Conservation (phyloP, 352 stramenopile species). For the Phytopythium boreale region DNA sequence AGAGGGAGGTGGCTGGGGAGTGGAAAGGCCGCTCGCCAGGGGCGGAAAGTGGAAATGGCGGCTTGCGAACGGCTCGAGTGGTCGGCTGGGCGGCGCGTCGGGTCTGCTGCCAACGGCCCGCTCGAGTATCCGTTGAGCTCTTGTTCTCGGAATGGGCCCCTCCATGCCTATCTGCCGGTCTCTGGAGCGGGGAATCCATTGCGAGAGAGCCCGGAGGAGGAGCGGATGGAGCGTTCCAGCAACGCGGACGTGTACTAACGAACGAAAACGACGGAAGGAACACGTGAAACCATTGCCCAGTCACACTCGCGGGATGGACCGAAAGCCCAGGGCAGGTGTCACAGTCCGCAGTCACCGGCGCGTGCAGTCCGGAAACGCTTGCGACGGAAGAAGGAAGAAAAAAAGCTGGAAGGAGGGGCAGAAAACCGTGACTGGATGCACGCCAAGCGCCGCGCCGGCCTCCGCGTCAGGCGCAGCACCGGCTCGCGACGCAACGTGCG, state of each 20-base stretch:
- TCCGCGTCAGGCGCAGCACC: neutral
- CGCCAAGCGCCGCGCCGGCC: neutral
- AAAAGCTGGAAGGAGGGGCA: neutral
- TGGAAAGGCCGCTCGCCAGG: constrained; percentile 1
- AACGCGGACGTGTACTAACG: neutral
- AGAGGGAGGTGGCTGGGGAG: neutral
- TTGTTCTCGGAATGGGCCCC: neutral
- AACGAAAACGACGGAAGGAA: neutral
- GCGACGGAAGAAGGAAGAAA: neutral
- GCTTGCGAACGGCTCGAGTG: neutral
- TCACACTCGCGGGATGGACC: neutral
- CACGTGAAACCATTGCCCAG: neutral
- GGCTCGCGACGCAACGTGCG: neutral
- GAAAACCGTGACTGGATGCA: neutral
- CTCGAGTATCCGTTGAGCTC: neutral
- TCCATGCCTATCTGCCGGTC: neutral
- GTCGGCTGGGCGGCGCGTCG: neutral
- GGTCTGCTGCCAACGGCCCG: neutral
- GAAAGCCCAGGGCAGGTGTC: neutral
- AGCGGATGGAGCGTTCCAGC: neutral
- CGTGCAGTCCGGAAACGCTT: neutral
- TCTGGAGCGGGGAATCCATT: neutral
- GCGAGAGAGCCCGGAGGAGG: neutral
- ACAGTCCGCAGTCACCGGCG: neutral
- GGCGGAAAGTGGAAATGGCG: constrained; percentile 5